Percentiles rank a stretch among this genome's conserved stretches.
Conservation (phyloP, 148 eudicot genomes). For the Silene latifolia region DNA sequence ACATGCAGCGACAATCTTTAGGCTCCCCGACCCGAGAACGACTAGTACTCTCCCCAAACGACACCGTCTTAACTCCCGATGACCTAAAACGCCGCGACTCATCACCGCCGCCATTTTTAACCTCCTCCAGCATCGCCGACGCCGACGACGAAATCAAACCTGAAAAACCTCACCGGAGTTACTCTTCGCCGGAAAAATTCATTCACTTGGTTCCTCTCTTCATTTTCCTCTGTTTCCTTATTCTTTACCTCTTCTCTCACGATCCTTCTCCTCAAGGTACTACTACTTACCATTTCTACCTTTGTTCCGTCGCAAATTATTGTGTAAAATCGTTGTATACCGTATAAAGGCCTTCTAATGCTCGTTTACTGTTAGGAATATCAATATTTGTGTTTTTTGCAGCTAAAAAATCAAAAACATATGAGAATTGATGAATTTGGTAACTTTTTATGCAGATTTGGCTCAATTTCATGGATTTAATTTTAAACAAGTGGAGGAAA, state of each 20-base stretch:
- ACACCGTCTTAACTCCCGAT: slow-evolving; percentile 20
- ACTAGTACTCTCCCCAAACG: slow-evolving; percentile 7
- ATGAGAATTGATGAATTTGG: no score
- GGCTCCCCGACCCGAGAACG: slow-evolving; percentile 44
- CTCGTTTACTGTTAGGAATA: no score
- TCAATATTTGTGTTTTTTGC: no score
- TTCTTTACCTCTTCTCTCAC: slow-evolving; percentile 77
- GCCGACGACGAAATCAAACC: slow-evolving; percentile 46
- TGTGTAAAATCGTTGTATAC: no score
- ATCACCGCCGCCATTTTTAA: slow-evolving; percentile 19
- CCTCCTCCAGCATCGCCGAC: slow-evolving; percentile 6
- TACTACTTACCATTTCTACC: neutral
- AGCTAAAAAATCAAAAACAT: no score
- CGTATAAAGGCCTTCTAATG: no score
- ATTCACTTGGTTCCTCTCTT: slow-evolving; percentile 71
- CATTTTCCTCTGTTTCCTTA: slow-evolving; percentile 57
- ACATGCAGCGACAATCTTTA: slow-evolving; percentile 66
- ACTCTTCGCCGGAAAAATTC: slow-evolving; percentile 38
- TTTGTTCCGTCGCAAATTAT: neutral
- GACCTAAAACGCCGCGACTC: slow-evolving; percentile 32
- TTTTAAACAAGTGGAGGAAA: slow-evolving; percentile 18
- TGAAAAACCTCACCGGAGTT: slow-evolving; percentile 38
- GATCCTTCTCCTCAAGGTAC: slow-evolving; percentile 68
- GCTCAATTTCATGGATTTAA: slow-evolving; percentile 27
- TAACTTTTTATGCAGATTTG: slow-evolving; percentile 19